These are phyloP conservation scores for Cutaneotrichosporon sp. DNA, from an alignment of 1,284 basidiomycete genomes.

Conservation along the genomic window DNA sequence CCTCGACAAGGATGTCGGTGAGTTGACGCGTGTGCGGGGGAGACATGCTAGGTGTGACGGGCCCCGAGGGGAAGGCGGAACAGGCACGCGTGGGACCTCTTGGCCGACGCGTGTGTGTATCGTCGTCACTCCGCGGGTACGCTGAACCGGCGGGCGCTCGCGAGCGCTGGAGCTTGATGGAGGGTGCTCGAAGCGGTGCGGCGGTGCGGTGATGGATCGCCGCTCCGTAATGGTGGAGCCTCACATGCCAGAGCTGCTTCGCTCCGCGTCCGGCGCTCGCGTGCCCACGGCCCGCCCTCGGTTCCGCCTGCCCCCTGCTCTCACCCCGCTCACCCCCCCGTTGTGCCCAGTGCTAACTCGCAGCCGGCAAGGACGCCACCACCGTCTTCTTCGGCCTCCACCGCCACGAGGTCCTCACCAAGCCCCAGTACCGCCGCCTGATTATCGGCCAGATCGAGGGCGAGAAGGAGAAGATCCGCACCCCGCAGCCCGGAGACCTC, in stretches of 20 bases:
- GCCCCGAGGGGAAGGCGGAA: background rate
- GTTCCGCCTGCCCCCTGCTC: background rate
- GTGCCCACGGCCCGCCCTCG: background rate
- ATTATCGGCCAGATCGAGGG: slow-evolving; percentile 71
- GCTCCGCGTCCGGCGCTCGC: background rate
- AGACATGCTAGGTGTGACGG: too few species aligned
- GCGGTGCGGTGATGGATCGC: too few species aligned
- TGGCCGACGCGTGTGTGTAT: background rate
- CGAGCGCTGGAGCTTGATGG: background rate
- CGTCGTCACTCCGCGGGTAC: background rate
- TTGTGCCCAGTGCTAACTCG: slow-evolving; percentile 9
- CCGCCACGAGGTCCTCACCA: slow-evolving; percentile 73
- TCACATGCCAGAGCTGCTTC: too few species aligned
- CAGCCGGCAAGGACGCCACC: slow-evolving; percentile 73
- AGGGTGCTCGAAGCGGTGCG: background rate
- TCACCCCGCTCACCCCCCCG: background rate
- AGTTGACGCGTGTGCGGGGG: slow-evolving; percentile 40
- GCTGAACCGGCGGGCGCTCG: background rate
- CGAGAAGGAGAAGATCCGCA: slow-evolving; percentile 62
- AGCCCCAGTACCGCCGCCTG: slow-evolving; percentile 68
- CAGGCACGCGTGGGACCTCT: slow-evolving; percentile 4
- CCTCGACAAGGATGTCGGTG: slow-evolving; percentile 69
- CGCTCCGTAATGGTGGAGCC: too few species aligned
- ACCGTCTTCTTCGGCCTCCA: slow-evolving; percentile 84
- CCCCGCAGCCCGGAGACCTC: slow-evolving; percentile 60